Evolutionary conservation across 179 eudicot species (phyloP).

Genomic region (Beta corolliflora): DNA sequence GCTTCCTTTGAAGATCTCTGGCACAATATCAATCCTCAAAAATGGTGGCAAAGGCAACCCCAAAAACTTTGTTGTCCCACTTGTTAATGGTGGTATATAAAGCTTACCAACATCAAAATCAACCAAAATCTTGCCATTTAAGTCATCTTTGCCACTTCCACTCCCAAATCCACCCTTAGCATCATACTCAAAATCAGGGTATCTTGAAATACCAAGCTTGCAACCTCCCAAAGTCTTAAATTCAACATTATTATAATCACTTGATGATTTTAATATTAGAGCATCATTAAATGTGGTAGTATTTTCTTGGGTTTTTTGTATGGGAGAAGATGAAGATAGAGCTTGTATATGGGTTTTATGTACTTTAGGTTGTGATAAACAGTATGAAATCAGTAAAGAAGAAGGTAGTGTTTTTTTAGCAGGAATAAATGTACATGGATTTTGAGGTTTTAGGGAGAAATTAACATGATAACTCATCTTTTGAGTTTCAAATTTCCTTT

Average conservation of each 20-base stretch:
- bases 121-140: constrained; percentile 40
- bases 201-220: constrained; percentile 83
- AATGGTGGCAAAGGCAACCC: constrained; percentile 90
- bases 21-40: constrained; percentile 75
- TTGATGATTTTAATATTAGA: constrained; percentile 24
- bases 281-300: constrained; percentile 26
- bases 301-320: constrained; percentile 19
- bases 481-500: background rate
- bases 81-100: constrained; percentile 75
- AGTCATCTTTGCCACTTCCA: constrained; percentile 47
- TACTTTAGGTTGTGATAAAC: constrained; percentile 31
- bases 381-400: constrained; percentile 16
- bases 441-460: constrained; percentile 40
- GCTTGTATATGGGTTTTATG: constrained; percentile 23
- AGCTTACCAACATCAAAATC: constrained; percentile 55
- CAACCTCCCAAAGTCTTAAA: constrained; percentile 55
- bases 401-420: constrained; percentile 12
- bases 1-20: constrained; percentile 59
- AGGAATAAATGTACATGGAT: constrained; percentile 33
- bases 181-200: constrained; percentile 79
- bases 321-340: constrained; percentile 34
- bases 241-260: constrained; percentile 30
- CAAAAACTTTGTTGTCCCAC: constrained; percentile 75
- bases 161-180: constrained; percentile 73
- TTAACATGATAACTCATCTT: constrained; percentile 20